Percentiles rank a stretch among this genome's conserved stretches.
Conservation (phyloP, 345 rosid genomes). For the Brassica nigra region DNA sequence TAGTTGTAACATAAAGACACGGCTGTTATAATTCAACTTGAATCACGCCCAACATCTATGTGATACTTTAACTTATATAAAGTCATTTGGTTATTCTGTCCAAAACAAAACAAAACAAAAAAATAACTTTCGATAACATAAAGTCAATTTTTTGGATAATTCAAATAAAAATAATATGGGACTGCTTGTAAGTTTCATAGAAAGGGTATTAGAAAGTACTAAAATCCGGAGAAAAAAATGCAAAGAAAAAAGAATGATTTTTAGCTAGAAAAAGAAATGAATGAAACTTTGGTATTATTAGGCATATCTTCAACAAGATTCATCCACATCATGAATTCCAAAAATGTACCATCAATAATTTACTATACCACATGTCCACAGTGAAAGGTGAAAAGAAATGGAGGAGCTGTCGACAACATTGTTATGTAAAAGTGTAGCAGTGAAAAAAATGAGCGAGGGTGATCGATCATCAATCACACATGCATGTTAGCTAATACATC, state of each 20-base stretch:
- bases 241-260: background rate
- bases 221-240: background rate
- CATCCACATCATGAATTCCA: background rate
- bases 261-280: conserved; percentile 5
- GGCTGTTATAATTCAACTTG: conserved; percentile 10
- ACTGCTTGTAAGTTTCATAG: background rate
- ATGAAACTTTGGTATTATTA: background rate
- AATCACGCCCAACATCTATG: conserved; percentile 20
- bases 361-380: background rate
- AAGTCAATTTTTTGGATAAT: background rate
- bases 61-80: background rate
- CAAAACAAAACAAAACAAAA: background rate
- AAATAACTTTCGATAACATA: background rate
- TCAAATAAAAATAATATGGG: background rate
- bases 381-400: background rate
- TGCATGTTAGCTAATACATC: background rate
- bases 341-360: background rate
- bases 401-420: conserved; percentile 7
- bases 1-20: background rate
- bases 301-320: conserved; percentile 1
- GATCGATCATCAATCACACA: conserved; percentile 5
- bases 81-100: conserved; percentile 3
- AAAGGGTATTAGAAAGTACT: background rate
- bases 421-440: conserved; percentile 20
- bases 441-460: background rate